phyloP scores from a whole-genome alignment of 1,284 basidiomycete species.

The Marasmius oreades region DNA sequence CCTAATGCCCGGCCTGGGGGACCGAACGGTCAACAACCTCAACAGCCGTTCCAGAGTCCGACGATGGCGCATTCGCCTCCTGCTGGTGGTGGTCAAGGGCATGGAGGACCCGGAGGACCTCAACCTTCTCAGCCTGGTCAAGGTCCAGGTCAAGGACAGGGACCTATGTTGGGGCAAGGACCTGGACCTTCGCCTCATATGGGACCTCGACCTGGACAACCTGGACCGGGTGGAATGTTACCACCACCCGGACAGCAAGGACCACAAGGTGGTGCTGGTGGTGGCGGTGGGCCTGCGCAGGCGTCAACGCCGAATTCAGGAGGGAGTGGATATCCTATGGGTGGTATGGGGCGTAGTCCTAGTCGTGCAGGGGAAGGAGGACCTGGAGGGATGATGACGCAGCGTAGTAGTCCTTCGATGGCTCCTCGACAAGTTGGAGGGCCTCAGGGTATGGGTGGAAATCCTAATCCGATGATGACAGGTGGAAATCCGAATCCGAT shows the following conservation, averaged over 20 bases:
- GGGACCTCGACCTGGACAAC: conserved; percentile 29
- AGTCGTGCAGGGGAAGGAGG: neutral
- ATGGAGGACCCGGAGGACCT: conserved; percentile 12
- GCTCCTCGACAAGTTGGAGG: conserved; percentile 34
- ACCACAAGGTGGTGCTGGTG: conserved; percentile 29
- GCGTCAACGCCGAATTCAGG: conserved; percentile 34
- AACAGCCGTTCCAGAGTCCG: neutral
- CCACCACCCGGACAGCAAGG: conserved; percentile 42
- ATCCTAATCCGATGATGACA: neutral
- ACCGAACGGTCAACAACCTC: neutral
- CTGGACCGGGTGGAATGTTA: conserved; percentile 41
- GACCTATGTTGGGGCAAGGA: conserved; percentile 46
- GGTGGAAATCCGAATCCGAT: neutral
- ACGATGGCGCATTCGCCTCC: neutral
- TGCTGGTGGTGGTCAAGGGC: too few species aligned
- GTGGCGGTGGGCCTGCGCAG: neutral
- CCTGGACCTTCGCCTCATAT: conserved; percentile 45
- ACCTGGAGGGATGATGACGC: conserved; percentile 32
- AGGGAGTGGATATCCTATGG: conserved; percentile 17
- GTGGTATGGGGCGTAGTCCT: neutral
- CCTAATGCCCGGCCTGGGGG: neutral
- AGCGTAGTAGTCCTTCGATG: conserved; percentile 57
- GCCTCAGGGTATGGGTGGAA: neutral
- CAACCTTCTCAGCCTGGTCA: conserved; percentile 12
- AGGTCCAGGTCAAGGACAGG: conserved; percentile 20